Evolutionary conservation across 768 basidiomycete genomes (phyloP), one percentile per base, ranked within the genome.

Genomic region (Suillus placidus): DNA sequence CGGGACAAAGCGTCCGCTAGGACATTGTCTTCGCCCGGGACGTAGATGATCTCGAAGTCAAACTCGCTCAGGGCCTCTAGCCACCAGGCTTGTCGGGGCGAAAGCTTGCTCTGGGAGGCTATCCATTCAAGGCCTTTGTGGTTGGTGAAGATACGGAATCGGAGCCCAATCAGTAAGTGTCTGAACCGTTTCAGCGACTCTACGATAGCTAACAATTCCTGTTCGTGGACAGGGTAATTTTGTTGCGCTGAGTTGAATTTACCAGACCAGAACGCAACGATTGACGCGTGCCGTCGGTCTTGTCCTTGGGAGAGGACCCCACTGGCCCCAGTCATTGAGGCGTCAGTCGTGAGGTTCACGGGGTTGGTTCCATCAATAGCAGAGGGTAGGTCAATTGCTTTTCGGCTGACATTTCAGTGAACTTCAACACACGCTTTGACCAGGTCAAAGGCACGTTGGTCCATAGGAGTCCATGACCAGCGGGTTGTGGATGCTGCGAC

Each of bases 111-210:
- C 18, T 71, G 67, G 0, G 69, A 71, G 10, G 73, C 68, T 40
- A 80, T 75, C 66, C 74, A 76, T 32, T 69, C 64, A 0, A 79
- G 68, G 0, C 72, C 72, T 30, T 74, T 58, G 38, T 79, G 77
- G 51, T 79, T 73, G 0, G 73, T 76, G 0, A 72, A 64, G 0
- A 79, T 65, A 0, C 34, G 65, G 14, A 79, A 67, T 0, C 20
- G 14, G 2, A 61, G 64, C 0, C 76, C 74, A 0, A 79, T 47
- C 0, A 78, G 68, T 12, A 30, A 5, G 63, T 47, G 76, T 23
- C 74, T 70, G 73, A 71, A 79, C n/a, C 74, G 73, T 1, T 75
- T 18, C 0, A 78, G 52, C 0, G 71, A 71, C 62, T 74, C 69
- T 0, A 75, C 49, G 2, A 73, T 73, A 0, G 71, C 72, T 5